These are phyloP conservation scores for Dryas octopetala DNA, from an alignment of 306 rosid species.

Conservation along the genomic window DNA sequence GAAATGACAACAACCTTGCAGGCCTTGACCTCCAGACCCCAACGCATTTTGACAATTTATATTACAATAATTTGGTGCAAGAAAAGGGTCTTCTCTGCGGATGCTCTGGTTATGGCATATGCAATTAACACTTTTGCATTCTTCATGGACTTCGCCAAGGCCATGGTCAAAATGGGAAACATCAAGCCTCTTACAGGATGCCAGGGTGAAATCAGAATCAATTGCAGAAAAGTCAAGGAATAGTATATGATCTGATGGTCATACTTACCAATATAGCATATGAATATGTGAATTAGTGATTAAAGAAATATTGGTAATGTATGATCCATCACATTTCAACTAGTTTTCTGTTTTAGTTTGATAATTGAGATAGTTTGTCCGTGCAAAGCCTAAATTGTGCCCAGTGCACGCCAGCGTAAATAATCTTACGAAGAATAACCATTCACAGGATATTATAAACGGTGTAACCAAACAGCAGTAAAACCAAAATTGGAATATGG, in stretches of 20 bases:
- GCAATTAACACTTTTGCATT: conserved; percentile 29
- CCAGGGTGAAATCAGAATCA: conserved; percentile 54
- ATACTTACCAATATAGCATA: not conserved
- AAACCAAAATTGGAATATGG: too few relatives aligned
- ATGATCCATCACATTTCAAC: not conserved
- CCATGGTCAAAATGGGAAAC: conserved; percentile 52
- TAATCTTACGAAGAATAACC: too few relatives aligned
- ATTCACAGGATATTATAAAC: too few relatives aligned
- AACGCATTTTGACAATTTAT: conserved; percentile 45
- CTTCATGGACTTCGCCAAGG: conserved; percentile 42
- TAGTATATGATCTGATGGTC: not conserved
- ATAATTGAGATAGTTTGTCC: too few relatives aligned
- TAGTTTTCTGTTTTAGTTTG: too few relatives aligned
- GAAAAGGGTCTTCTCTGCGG: conserved; percentile 47
- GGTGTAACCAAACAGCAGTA: too few relatives aligned
- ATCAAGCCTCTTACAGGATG: conserved; percentile 53
- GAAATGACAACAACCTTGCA: conserved; percentile 36
- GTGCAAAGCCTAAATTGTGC: too few relatives aligned
- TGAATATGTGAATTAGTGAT: not conserved
- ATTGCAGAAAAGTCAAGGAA: conserved; percentile 53
- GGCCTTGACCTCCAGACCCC: conserved; percentile 53
- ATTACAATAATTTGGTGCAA: conserved; percentile 41
- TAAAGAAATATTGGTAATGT: not conserved
- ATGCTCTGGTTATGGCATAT: conserved; percentile 38
- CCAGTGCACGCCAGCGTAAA: too few relatives aligned